These are phyloP conservation scores for Penicillium lividum DNA, from an alignment of 495 filamentous ascomycete species.

Conservation along the genomic window DNA sequence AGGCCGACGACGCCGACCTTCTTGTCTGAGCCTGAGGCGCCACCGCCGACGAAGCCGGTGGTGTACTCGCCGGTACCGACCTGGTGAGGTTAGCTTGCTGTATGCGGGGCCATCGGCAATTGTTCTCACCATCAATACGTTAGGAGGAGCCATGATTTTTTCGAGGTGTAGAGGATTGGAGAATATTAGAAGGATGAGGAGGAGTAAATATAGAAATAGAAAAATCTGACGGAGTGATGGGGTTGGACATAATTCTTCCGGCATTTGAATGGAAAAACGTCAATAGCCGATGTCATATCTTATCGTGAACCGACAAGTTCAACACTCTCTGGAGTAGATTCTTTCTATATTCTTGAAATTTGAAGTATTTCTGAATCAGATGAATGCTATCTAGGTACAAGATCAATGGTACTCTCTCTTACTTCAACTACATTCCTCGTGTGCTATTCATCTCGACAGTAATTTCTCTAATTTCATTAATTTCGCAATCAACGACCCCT, in stretches of 20 bases:
- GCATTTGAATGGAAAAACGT: slow-evolving; percentile 25
- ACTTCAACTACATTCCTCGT: background rate
- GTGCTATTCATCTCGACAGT: background rate
- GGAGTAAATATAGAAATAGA: slow-evolving; percentile 15
- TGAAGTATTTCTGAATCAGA: background rate
- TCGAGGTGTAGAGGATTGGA: slow-evolving; percentile 4
- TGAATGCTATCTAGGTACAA: background rate
- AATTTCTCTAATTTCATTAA: background rate
- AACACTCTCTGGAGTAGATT: background rate
- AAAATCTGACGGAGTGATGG: slow-evolving; percentile 9
- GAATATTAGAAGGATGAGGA: background rate
- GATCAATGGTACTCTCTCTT: background rate
- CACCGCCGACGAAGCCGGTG: slow-evolving; percentile 81
- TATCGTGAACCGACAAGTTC: slow-evolving; percentile 11
- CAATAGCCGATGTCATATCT: slow-evolving; percentile 35
- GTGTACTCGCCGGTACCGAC: slow-evolving; percentile 96
- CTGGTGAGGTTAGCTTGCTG: slow-evolving; percentile 38
- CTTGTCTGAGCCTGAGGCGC: slow-evolving; percentile 80
- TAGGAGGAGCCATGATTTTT: slow-evolving; percentile 68
- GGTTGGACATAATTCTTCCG: slow-evolving; percentile 34
- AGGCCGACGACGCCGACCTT: slow-evolving; percentile 91
- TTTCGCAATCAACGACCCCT: background rate
- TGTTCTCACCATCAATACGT: slow-evolving; percentile 77
- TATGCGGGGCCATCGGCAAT: background rate
- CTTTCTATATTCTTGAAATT: background rate